Base-by-base conservation (phyloP, 1,139 yeast genomes). In the Schwanniomyces etchellsii region DNA sequence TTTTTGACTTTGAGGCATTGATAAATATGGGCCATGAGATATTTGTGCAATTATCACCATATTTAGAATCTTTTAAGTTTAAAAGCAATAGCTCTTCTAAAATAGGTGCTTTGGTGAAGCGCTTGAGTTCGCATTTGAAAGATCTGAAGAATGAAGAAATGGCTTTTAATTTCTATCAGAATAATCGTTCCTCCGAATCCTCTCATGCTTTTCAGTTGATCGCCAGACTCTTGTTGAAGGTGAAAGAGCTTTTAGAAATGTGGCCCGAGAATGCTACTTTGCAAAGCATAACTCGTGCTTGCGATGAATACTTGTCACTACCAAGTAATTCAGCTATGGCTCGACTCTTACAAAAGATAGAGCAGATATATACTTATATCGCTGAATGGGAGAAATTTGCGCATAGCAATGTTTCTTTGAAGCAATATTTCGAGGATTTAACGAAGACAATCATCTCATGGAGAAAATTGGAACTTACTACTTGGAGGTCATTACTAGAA, bases 261-360 rank as follows among this genome's bases (percentile, higher is more conserved):
- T 91, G 96, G 96, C 97, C 98, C 1, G 98, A 93, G 46, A 96
- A 93, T 61, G 93, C 94, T 1, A 86, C 95, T 1, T 58, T 93
- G 30, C 79, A 71, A 35, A 86, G 81, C 21, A 68, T 91, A 31
- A 56, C 63, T 18, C 61, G 79, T 36, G 76, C 82, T n/a, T 72
- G 82, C 38, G 59, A 68, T 12, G 97, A 89, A 49, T 75, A 82
- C 40, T 55, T 83, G 34, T 54, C 57, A 4, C 80, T 66, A 45
- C 74, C 95, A 0, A 64, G 77, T 4, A 63, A 67, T 22, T 74
- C 83, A 0, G 93, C 98, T 1, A 60, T 91, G 29, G 91, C 91
- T 6, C 73, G 82, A 43, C 70, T 81, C 37, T 64, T 93, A 30
- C 85, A 82, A 33, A 88, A 88, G 55, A 60, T 88, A 27, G 98